A percentile compares a stretch with the other conserved stretches of the same genome.
phyloP scores from a whole-genome alignment of 1,284 basidiomycete species.

The Salmacisia buchloeana region DNA sequence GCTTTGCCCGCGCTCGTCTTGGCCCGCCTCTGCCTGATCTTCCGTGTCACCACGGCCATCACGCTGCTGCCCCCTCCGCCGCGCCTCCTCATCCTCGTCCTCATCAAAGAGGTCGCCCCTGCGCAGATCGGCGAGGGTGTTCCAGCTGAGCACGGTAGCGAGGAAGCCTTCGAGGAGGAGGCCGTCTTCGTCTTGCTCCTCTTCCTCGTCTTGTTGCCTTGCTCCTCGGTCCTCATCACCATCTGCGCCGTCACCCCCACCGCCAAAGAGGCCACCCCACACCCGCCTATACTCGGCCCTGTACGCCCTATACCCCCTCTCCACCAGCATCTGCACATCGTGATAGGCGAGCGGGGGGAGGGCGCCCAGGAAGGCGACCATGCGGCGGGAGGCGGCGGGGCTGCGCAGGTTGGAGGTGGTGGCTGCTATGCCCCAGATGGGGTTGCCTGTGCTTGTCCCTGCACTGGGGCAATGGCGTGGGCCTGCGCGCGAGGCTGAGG shows the following conservation, averaged over 20 bases:
- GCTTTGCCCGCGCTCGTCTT: background rate
- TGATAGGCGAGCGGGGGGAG: background rate
- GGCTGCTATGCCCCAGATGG: too few species aligned
- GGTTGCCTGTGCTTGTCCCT: too few species aligned
- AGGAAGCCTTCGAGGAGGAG: background rate
- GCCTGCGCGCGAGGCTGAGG: background rate
- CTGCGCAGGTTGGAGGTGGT: slow-evolving; percentile 1
- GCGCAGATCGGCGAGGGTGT: background rate
- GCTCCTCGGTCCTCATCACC: background rate
- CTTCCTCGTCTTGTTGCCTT: background rate
- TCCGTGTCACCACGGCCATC: background rate
- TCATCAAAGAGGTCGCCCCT: background rate
- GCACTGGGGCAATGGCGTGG: background rate
- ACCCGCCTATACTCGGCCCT: background rate
- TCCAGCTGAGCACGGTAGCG: background rate
- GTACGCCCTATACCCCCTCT: background rate
- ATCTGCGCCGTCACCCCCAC: background rate
- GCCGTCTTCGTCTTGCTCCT: background rate
- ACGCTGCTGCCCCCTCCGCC: too few species aligned
- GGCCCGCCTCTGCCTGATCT: background rate
- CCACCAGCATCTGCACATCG: background rate
- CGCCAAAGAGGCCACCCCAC: background rate
- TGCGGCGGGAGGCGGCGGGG: background rate
- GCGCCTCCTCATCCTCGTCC: background rate
- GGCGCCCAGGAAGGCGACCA: background rate